Conservation (phyloP, 2,329 filamentous ascomycete genomes). For the Juglanconis oblonga region DNA sequence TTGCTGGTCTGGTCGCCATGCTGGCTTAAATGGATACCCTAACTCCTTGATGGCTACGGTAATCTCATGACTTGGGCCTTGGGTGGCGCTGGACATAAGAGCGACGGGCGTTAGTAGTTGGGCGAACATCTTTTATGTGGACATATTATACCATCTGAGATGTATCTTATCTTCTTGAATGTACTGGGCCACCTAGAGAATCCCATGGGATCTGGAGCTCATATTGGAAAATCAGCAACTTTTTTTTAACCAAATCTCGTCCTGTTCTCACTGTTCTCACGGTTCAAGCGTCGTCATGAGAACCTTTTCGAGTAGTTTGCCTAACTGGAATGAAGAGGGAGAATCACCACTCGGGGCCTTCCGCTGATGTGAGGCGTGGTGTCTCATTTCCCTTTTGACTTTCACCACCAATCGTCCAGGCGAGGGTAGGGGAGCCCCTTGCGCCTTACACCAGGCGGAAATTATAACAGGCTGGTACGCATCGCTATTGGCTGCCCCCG, state of each 20-base stretch:
- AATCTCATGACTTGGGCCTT: conserved; percentile 31
- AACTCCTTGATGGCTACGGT: conserved; percentile 31
- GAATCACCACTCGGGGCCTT: neutral
- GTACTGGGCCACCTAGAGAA: conserved; percentile 13
- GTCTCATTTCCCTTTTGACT: conserved; percentile 8
- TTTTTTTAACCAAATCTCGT: conserved; percentile 2
- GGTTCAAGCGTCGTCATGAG: neutral
- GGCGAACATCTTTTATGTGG: conserved; percentile 14
- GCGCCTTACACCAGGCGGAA: neutral
- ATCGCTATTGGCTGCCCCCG: neutral
- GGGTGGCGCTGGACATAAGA: conserved; percentile 12
- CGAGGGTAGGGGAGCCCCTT: neutral
- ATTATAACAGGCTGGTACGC: neutral
- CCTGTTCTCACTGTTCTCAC: conserved; percentile 9
- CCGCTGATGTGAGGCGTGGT: conserved; percentile 2
- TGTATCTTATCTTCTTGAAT: conserved; percentile 13
- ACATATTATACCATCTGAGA: conserved; percentile 7
- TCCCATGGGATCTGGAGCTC: conserved; percentile 13
- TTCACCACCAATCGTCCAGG: neutral
- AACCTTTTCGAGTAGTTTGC: neutral
- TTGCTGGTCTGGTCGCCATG: conserved; percentile 52
- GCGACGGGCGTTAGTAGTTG: neutral
- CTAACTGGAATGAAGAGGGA: neutral
- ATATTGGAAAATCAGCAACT: conserved; percentile 8
- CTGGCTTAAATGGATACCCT: conserved; percentile 43